A percentile compares a stretch with the other conserved stretches of the same genome.
Evolutionary conservation across 1,284 basidiomycete species (phyloP).

Genomic region (Heterobasidion occidentale): DNA sequence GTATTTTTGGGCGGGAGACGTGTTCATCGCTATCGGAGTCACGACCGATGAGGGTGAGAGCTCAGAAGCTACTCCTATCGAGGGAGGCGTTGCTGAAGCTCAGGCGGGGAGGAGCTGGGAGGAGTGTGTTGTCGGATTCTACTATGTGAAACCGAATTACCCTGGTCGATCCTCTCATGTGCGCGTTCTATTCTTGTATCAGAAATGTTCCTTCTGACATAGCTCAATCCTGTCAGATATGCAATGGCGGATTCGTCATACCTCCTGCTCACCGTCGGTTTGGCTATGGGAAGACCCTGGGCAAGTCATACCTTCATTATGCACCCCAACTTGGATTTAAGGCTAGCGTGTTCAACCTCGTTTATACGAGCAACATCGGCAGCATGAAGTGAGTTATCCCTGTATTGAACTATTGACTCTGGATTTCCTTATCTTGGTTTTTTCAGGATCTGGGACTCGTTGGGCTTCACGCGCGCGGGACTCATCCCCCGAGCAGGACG

Average conservation of each 20-base stretch:
- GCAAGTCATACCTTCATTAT: conserved; percentile 76
- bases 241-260: conserved; percentile 88
- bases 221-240: conserved; percentile 44
- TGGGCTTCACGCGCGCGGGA: conserved; percentile 80
- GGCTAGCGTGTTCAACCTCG: conserved; percentile 90
- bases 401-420: not conserved
- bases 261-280: conserved; percentile 57
- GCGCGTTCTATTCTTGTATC: conserved; percentile 21
- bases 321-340: conserved; percentile 78
- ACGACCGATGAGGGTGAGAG: conserved; percentile 14
- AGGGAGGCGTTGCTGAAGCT: conserved; percentile 28
- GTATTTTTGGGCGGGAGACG: conserved; percentile 74
- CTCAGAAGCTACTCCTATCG: conserved; percentile 10
- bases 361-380: conserved; percentile 77
- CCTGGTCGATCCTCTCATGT: conserved; percentile 91
- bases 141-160: conserved; percentile 91
- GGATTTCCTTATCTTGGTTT: not conserved
- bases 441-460: conserved; percentile 73
- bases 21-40: conserved; percentile 61
- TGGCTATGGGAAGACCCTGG: conserved; percentile 71
- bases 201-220: not conserved
- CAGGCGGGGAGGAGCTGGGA: conserved; percentile 51
- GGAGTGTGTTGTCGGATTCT: conserved; percentile 70
- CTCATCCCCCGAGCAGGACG: conserved; percentile 81
- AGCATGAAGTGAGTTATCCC: conserved; percentile 47